Evolutionary conservation across 805 yeast species (phyloP).

Genomic region (Ogataea allantospora): DNA sequence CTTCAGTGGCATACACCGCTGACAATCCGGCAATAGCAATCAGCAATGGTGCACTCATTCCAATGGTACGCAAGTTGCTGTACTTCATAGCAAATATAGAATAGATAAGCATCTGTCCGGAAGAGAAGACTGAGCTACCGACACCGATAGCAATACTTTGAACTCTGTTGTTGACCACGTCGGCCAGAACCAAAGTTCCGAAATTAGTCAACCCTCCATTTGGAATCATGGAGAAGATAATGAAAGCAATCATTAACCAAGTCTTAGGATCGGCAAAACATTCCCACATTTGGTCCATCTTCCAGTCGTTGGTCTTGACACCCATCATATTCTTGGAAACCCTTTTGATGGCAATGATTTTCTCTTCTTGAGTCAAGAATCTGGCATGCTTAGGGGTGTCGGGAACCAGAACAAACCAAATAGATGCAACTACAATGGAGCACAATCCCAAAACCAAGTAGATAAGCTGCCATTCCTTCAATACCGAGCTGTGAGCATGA

Average conservation of each 20-base stretch:
- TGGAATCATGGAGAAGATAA: conserved; percentile 29
- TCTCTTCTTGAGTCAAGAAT: conserved; percentile 29
- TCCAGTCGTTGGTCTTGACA: conserved; percentile 30
- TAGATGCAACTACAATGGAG: conserved; percentile 24
- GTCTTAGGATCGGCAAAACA: conserved; percentile 25
- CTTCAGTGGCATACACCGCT: conserved; percentile 29
- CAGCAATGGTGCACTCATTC: conserved; percentile 25
- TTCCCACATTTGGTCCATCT: conserved; percentile 24
- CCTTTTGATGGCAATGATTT: conserved; percentile 26
- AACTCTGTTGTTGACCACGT: conserved; percentile 19
- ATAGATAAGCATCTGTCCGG: conserved; percentile 24
- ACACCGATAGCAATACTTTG: conserved; percentile 21
- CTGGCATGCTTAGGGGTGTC: conserved; percentile 28
- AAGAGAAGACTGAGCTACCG: conserved; percentile 26
- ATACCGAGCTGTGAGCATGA: conserved; percentile 12
- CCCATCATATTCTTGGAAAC: conserved; percentile 32
- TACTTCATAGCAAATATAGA: conserved; percentile 15
- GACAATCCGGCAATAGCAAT: conserved; percentile 27
- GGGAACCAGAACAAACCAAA: conserved; percentile 27
- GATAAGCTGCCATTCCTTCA: conserved; percentile 31
- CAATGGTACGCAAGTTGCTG: conserved; percentile 23
- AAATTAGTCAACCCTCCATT: conserved; percentile 32
- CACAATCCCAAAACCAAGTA: conserved; percentile 29
- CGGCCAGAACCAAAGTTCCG: conserved; percentile 26
- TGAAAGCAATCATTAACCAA: conserved; percentile 22